Evolutionary conservation across 2,329 filamentous ascomycete genomes (phyloP).

Genomic region (Verruconis gallopava): DNA sequence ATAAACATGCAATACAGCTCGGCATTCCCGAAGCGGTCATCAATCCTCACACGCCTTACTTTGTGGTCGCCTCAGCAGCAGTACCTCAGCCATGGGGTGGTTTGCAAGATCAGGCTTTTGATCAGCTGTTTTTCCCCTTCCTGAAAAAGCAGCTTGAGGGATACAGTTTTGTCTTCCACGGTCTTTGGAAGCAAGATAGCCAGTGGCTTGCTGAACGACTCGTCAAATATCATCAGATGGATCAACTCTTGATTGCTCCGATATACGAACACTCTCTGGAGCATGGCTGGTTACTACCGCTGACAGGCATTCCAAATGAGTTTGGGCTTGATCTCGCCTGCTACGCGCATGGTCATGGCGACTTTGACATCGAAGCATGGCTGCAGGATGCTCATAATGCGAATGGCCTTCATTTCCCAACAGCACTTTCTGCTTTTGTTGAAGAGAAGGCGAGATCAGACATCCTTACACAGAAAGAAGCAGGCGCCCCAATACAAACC

Average conservation of each 20-base stretch:
- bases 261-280: slow-evolving; percentile 71
- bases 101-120: slow-evolving; percentile 62
- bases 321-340: slow-evolving; percentile 82
- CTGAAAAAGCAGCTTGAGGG: slow-evolving; percentile 60
- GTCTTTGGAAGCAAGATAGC: slow-evolving; percentile 81
- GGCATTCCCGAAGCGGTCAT: slow-evolving; percentile 48
- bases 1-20: slow-evolving; percentile 41
- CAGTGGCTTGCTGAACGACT: slow-evolving; percentile 74
- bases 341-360: slow-evolving; percentile 65
- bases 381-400: slow-evolving; percentile 55
- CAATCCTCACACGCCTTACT: slow-evolving; percentile 63
- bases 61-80: slow-evolving; percentile 64
- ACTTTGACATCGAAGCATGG: slow-evolving; percentile 74
- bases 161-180: slow-evolving; percentile 80
- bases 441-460: slow-evolving; percentile 76
- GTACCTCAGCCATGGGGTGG: slow-evolving; percentile 65
- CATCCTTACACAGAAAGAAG: slow-evolving; percentile 57
- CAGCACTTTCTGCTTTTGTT: slow-evolving; percentile 65
- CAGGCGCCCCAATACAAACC: slow-evolving; percentile 39
- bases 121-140: slow-evolving; percentile 71
- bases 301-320: slow-evolving; percentile 66
- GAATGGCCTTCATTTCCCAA: slow-evolving; percentile 53
- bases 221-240: slow-evolving; percentile 59
- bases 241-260: slow-evolving; percentile 52
- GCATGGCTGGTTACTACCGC: slow-evolving; percentile 71